Evolutionary conservation across 441 rosid genomes (phyloP), one percentile per base, ranked within the genome.

Genomic region (Macaranga tanarius): DNA sequence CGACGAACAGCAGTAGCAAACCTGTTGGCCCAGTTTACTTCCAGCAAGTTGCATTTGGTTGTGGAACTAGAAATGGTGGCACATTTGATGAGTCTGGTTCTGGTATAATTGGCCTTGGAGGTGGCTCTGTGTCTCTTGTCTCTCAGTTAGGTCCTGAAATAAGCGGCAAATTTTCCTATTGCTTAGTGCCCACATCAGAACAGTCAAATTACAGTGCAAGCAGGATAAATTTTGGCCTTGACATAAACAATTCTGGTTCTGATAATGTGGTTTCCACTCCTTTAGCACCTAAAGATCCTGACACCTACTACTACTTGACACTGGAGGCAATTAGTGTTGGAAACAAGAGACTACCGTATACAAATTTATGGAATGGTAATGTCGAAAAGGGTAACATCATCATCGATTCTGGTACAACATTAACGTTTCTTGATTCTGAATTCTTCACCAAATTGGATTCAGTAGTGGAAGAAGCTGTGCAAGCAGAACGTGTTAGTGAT

Each of bases 371-470:
- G 66, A 60, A 5, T 60, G 81, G 12, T 85, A 84, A 0, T 71
- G 81, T 77, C 83, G 92, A 17, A 88, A 87, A 9, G 85, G 90
- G 86, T 6, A 83, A 83, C 81, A 86, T 94, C 1, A 86, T 94
- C 10, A 84, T 94, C 5, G 97, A 94, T 61, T 94, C 96, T 8
- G 98, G 98, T 28, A 94, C 95, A 48, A 83, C 96, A 0, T 65
- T 94, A 67, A 90, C 92, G n/a, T 72, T 90, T 45, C 81, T 94
- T 52, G 84, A 86, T 81, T 77, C 84, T 79, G 40, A 62, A 23
- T 5, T 89, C 12, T 87, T 91, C 19, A 54, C 67, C n/a, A 63
- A n/a, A 70, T 47, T 93, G 70, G 86, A 79, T 1, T 64, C 56
- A 0, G 81, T 70, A 2, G 9, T 90, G 67, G 87, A 67, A 45